These are phyloP conservation scores for Pestalotiopsis sp. DNA, from an alignment of 2,329 filamentous ascomycete genomes.

Conservation along the genomic window DNA sequence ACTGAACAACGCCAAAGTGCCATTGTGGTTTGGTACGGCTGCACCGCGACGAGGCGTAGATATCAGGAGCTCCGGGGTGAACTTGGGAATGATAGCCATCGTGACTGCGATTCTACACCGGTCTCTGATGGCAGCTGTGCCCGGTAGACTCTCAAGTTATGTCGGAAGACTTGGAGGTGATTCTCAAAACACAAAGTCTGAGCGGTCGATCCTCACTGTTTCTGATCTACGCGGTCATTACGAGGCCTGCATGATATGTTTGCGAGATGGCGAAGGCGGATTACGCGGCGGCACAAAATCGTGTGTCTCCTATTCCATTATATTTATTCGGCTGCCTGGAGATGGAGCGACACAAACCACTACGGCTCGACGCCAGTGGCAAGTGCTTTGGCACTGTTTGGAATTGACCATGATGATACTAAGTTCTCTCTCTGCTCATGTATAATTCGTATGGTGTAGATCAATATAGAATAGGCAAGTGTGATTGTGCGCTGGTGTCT, in stretches of 20 bases:
- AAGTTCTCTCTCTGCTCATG: too few relatives aligned
- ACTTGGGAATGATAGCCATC: conserved; percentile 23
- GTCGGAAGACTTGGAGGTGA: not conserved
- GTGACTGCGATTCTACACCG: not conserved
- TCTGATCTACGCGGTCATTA: conserved; percentile 2
- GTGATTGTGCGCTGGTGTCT: too few relatives aligned
- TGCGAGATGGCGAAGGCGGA: conserved; percentile 13
- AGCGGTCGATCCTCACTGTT: not conserved
- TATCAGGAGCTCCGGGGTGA: conserved; percentile 34
- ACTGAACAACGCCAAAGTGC: conserved; percentile 41
- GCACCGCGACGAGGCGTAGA: conserved; percentile 28
- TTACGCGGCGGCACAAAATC: conserved; percentile 14
- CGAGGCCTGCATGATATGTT: conserved; percentile 2
- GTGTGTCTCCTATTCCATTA: not conserved
- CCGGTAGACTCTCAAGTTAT: not conserved
- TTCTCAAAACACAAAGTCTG: not conserved
- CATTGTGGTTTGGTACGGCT: conserved; percentile 40
- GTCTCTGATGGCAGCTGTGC: not conserved
- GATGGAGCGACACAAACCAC: not conserved
- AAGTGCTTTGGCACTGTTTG: too few relatives aligned
- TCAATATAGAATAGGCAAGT: too few relatives aligned
- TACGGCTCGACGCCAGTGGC: not conserved
- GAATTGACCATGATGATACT: too few relatives aligned
- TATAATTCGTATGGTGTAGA: too few relatives aligned
- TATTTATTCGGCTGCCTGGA: conserved; percentile 10